Evolutionary conservation across 176 grass and related monocot genomes (phyloP), one percentile per base, ranked within the genome.

Genomic region (Areca catechu): DNA sequence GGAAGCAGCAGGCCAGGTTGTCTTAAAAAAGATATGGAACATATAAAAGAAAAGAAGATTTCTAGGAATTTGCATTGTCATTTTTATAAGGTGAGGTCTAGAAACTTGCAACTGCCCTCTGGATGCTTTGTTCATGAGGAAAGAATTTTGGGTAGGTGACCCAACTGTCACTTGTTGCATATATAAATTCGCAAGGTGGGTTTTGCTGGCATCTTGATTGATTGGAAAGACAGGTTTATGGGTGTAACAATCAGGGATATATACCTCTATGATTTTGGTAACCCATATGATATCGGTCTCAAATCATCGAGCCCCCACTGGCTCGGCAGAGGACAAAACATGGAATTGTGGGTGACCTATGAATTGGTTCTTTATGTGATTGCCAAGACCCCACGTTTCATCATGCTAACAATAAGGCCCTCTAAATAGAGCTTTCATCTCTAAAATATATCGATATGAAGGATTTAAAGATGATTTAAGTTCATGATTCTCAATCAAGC

Each of bases 21-120:
- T 79, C 62, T 56, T n/a, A n/a, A 67, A 28, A 67, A 48, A 76
- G 77, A 80, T 70, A 77, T 69, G 58, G 51, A 43, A 73, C 53
- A 76, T 56, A 48, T 57, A 17, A 63, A 64, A 76, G 50, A 68
- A 71, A 63, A 48, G 19, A 55, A 56, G 49, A 77, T 63, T 52
- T 24, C 34, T 43, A 3, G 14, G 34, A 43, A 43, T 43, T 43
- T 43, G 34, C 9, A 12, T 3, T 3, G 14, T 43, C 2, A 43
- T 43, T 43, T 43, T 43, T 43, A 47, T 51, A 58, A 0, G 6
- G 62, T 22, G 59, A 37, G 51, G 59, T 71, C 71, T 76, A 76
- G 72, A 80, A 76, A 22, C 48, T 25, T 22, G 50, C 63, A 74
- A 20, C 51, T 74, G 74, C 30, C 78, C 60, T n/a, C 18, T 3